phyloP scores from a whole-genome alignment of 257 asterid genomes.

The Echites panduratus region DNA sequence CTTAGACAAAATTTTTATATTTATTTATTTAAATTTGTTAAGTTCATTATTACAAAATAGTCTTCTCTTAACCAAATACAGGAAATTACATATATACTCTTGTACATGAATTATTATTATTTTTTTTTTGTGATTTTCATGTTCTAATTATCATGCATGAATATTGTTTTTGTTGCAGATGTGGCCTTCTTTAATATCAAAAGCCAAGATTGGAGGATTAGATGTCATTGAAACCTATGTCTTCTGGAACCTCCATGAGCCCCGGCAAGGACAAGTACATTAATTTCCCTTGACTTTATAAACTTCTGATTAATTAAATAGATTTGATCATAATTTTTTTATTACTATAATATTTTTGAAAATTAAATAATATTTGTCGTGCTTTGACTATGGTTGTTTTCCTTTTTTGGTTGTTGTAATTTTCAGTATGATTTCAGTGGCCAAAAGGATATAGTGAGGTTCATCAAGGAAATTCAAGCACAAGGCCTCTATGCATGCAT shows the following conservation, averaged over 20 bases:
- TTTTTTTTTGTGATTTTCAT: too few species aligned
- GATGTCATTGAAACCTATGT: conserved; percentile 74
- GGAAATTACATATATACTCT: too few species aligned
- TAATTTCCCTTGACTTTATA: too few species aligned
- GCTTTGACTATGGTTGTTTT: not conserved
- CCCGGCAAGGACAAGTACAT: conserved; percentile 54
- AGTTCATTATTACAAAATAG: too few species aligned
- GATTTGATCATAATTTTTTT: too few species aligned
- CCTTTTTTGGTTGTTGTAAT: not conserved
- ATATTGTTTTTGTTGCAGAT: conserved; percentile 34
- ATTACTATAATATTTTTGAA: not conserved
- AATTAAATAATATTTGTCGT: not conserved
- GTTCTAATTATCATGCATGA: too few species aligned
- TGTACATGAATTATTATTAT: too few species aligned
- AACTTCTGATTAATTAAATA: too few species aligned
- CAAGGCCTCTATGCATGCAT: conserved; percentile 78
- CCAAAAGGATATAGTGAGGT: conserved; percentile 50
- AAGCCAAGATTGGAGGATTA: conserved; percentile 74
- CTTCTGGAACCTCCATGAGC: conserved; percentile 87
- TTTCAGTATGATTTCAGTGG: conserved; percentile 79
- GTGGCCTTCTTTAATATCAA: conserved; percentile 72
- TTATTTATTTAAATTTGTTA: too few species aligned
- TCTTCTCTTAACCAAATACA: too few species aligned
- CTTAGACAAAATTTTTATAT: too few species aligned
- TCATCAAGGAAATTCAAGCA: conserved; percentile 58